Conservation (phyloP, 768 basidiomycete genomes). For the Tulasnella sp. region DNA sequence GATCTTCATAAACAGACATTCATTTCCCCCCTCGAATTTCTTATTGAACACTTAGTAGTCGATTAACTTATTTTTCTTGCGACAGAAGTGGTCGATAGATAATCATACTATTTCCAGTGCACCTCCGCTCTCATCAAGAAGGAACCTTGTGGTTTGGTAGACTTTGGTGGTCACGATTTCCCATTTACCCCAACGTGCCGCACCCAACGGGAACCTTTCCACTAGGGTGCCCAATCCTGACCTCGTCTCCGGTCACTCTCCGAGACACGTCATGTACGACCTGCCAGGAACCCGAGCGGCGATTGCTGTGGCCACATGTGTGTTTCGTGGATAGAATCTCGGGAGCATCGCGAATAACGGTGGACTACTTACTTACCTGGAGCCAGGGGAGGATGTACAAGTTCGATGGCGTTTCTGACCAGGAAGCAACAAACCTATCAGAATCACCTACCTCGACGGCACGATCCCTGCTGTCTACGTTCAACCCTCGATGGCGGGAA, state of each 20-base stretch:
- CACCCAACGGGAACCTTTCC: constrained; percentile 66
- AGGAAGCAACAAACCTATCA: no score
- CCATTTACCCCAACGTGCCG: constrained; percentile 48
- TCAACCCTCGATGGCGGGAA: no score
- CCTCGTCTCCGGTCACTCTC: constrained; percentile 33
- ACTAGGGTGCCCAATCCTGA: constrained; percentile 60
- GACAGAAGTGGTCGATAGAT: background rate
- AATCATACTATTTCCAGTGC: constrained; percentile 47
- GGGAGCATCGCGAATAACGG: no score
- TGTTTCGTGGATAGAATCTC: no score
- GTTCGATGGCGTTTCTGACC: no score
- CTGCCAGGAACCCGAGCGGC: constrained; percentile 24
- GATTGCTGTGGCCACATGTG: constrained; percentile 31
- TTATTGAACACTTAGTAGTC: background rate
- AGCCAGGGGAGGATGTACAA: no score
- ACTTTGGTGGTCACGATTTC: constrained; percentile 56
- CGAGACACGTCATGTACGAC: constrained; percentile 20
- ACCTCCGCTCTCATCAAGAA: constrained; percentile 67
- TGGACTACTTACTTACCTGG: no score
- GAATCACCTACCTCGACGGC: no score
- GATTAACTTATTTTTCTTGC: background rate
- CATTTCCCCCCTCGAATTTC: background rate
- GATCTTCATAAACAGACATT: background rate
- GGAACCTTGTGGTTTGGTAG: constrained; percentile 62
- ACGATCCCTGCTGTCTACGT: no score